Evolutionary conservation across 305 asterid species (phyloP).

Genomic region (Solanum chacoense): DNA sequence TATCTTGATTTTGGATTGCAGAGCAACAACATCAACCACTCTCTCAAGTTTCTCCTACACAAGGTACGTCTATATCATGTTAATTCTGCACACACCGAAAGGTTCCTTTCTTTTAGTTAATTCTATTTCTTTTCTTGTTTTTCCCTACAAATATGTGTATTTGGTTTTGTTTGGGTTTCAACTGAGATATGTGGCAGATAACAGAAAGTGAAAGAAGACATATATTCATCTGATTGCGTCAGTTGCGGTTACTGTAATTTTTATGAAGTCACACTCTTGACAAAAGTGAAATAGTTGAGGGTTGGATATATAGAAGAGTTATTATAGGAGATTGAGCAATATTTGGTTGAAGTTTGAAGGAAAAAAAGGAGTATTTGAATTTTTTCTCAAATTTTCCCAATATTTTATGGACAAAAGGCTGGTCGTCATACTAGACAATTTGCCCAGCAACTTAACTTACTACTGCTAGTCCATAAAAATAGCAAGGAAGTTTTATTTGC

Average conservation of each 20-base stretch:
- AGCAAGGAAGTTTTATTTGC: not conserved
- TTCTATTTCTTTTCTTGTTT: not conserved
- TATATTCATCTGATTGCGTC: not conserved
- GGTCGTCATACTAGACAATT: not conserved
- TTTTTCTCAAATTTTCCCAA: not conserved
- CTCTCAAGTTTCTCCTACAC: slow-evolving; percentile 11
- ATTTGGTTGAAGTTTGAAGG: not conserved
- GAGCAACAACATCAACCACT: slow-evolving; percentile 27
- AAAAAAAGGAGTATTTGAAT: not conserved
- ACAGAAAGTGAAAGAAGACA: not conserved
- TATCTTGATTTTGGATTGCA: slow-evolving; percentile 18
- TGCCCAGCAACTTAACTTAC: not conserved
- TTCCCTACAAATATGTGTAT: not conserved
- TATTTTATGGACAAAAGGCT: not conserved
- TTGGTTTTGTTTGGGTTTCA: not conserved
- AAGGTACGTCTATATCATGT: slow-evolving; percentile 17
- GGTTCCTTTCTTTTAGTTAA: not conserved
- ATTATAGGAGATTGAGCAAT: not conserved
- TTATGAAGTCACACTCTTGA: not conserved
- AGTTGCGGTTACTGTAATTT: not conserved
- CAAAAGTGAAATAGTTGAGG: not conserved
- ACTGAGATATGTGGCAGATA: not conserved
- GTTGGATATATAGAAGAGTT: not conserved
- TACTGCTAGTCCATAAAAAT: not conserved
- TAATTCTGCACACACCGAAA: not conserved